Evolutionary conservation across 2,329 filamentous ascomycete genomes (phyloP).

Genomic region (Calonectria pseudoreteaudii): DNA sequence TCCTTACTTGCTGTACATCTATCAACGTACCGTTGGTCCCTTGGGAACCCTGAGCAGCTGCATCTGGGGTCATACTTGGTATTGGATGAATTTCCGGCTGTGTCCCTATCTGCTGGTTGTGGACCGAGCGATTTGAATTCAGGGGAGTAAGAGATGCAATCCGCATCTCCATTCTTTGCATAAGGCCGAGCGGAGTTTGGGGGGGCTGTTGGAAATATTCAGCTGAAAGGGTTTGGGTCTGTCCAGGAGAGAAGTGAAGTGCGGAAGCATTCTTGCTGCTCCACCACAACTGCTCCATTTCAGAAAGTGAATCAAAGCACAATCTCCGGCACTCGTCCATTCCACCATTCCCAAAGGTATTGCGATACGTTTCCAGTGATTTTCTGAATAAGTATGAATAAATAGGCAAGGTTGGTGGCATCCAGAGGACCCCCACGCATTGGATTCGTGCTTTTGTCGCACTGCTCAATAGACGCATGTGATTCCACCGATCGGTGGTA

Average conservation of each 20-base stretch:
- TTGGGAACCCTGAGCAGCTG: background rate
- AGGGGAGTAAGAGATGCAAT: background rate
- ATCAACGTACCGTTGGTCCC: background rate
- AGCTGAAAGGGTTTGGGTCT: background rate
- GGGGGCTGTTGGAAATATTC: background rate
- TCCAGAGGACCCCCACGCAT: background rate
- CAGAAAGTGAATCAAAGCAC: background rate
- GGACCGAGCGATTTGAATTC: background rate
- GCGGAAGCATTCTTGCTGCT: background rate
- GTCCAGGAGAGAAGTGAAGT: background rate
- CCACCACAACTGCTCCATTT: conserved; percentile 1
- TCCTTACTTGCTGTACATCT: background rate
- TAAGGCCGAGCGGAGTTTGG: background rate
- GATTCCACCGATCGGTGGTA: background rate
- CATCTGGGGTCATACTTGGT: background rate
- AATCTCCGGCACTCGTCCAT: background rate
- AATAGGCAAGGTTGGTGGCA: background rate
- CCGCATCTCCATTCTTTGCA: background rate
- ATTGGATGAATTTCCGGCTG: background rate
- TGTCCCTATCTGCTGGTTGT: background rate
- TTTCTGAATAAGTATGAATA: background rate
- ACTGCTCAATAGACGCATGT: background rate
- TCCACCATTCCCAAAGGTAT: background rate
- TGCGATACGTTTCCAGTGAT: background rate
- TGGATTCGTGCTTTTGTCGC: background rate